Base-by-base conservation (phyloP, 805 yeast species). In the Hanseniaspora vineae region DNA sequence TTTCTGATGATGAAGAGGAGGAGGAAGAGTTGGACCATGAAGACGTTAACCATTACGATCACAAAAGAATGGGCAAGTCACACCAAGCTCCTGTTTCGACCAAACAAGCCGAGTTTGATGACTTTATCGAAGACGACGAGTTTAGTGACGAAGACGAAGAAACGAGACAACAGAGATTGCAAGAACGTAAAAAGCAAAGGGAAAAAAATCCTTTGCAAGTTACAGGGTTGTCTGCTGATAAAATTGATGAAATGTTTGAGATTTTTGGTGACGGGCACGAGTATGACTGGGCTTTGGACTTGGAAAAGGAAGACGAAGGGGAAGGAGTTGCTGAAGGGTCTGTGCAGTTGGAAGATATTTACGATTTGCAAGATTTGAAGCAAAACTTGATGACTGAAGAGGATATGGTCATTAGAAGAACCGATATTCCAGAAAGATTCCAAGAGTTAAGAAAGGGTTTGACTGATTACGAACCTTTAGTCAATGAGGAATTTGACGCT, bases 231-330 rank as follows among this genome's bases (percentile, higher is more conserved):
- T 96, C 92, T 56, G 81, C 92, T 48, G 97, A 92, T 57, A 85
- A 86, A 61, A 76, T 90, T 53, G 92, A 87, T 58, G 97, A 90
- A 64, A 76, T 92, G 60, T 88, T 80, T 58, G 98, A 92, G 62
- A 86, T 92, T 13, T 92, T 92, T 61, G 98, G 98, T 54, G 94
- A 88, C 63, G 98, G 98, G 46, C 88, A 81, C 53, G 97, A 90
- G 59, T 92, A 92, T 65, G 96, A 86, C 49, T 92, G 98, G 97
- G 98, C 98, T 12, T 70, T 92, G 48, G 96, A 87, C 58, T 92
- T 86, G 31, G 96, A 89, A 66, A 79, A 76, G 51, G 81, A 76
- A 54, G 81, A 75, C 45, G 77, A 68, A 29, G 78, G 77, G 33
- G 74, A 71, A 44, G 68, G 69, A n/a, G 79, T 70, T 42, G 58